Base-by-base conservation (phyloP, 1,139 yeast species). In the Citeromyces hawaiiensis region DNA sequence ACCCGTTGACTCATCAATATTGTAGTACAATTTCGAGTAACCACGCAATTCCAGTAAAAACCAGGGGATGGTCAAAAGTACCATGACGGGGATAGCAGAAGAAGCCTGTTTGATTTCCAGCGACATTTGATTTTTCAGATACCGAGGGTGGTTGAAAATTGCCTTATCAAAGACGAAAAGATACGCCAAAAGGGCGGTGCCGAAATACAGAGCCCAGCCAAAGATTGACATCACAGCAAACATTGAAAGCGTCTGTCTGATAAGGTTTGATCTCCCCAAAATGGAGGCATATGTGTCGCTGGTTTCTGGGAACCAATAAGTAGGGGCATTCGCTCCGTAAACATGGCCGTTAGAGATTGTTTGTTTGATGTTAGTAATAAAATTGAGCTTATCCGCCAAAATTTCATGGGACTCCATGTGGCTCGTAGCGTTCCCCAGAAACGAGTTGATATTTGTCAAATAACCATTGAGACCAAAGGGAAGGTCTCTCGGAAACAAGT, bases 141-240 rank as follows among this genome's bases (percentile, higher is more conserved):
- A 91, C 57, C 95, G 75, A 44, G 98, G 98, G 57, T 91, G 98
- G 62, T 91, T 83, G 69, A 91, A 86, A 44, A 87, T 83, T 43
- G 78, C 77, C 53, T 77, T 80, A 61, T 91, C 97, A 57, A 85
- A 91, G 25, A 91, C 78, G 50, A 79, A 76, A 37, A 68, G 48
- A 57, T 83, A 91, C 11, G 94, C 79, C 29, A 83, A 52, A 13
- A 76, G 65, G 8, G 97, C 97, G 40, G 78, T 82, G n/a, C 61
- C 47, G 40, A 87, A 66, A 61, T 91, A 91, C 39, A 88, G 63
- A 13, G 78, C 40, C 82, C 91, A 78, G 35, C 97, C 98, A 54
- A 88, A 88, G 10, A 88, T 44, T 35, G 87, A 74, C 47, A 88
- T 82, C 37, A 87, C 59, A n/a, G 77, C 42, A 48, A 81, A 78